These are phyloP conservation scores for Scytalidium sp. DNA, from an alignment of 2,329 filamentous ascomycete species.

Conservation along the genomic window DNA sequence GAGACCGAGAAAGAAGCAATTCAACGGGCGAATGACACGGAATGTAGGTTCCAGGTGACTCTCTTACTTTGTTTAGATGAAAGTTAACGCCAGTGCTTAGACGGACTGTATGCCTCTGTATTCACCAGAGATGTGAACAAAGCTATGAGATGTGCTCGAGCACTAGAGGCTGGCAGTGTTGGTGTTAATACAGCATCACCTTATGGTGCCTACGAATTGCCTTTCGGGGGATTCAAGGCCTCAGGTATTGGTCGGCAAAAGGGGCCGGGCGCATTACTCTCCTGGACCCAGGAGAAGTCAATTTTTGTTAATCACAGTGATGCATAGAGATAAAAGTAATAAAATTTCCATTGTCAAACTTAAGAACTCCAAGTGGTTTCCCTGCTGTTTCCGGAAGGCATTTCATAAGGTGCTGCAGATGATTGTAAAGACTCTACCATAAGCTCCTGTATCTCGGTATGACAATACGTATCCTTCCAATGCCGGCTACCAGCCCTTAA, in stretches of 20 bases:
- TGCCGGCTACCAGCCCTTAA: not conserved
- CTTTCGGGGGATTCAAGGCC: slow-evolving; percentile 72
- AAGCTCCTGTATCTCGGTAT: not conserved
- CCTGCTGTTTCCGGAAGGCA: not conserved
- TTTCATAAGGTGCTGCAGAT: not conserved
- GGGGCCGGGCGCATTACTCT: slow-evolving; percentile 59
- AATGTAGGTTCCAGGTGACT: slow-evolving; percentile 52
- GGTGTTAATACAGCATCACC: slow-evolving; percentile 48
- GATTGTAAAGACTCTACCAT: not conserved
- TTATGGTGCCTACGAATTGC: slow-evolving; percentile 58
- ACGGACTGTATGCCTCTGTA: slow-evolving; percentile 61
- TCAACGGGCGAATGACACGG: slow-evolving; percentile 49
- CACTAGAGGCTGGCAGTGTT: slow-evolving; percentile 49
- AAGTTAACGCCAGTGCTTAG: not conserved
- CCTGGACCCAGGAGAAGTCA: slow-evolving; percentile 64
- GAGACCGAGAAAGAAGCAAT: slow-evolving; percentile 63
- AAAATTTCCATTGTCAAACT: not conserved
- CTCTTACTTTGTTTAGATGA: not conserved
- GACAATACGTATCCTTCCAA: not conserved
- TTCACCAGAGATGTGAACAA: slow-evolving; percentile 65
- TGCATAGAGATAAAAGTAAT: not conserved
- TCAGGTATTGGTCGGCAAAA: slow-evolving; percentile 72
- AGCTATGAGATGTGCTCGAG: slow-evolving; percentile 59
- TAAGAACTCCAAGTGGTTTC: not conserved
- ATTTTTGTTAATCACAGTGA: slow-evolving; percentile 42